phyloP scores from a whole-genome alignment of 257 asterid genomes.

The Prunella vulgaris region DNA sequence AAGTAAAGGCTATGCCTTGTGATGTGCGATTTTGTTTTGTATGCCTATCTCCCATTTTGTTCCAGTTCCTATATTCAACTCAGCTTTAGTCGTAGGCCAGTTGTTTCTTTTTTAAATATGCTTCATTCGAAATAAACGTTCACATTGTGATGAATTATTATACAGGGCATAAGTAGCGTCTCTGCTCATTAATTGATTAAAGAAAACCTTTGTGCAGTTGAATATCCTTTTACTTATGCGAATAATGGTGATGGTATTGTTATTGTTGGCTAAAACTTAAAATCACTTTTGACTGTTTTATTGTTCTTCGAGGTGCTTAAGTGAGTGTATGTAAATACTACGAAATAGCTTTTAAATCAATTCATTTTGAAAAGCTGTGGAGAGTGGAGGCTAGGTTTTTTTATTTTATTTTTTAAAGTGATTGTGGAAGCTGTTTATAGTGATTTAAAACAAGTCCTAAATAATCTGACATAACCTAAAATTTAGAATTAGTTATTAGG shows the following conservation, averaged over 20 bases:
- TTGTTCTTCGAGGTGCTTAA: too few relatives aligned
- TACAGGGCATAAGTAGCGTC: slow-evolving; percentile 19
- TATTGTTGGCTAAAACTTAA: neutral
- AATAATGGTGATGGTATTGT: neutral
- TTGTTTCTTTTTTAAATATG: slow-evolving; percentile 12
- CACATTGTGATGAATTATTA: slow-evolving; percentile 3
- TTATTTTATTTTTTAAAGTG: too few relatives aligned
- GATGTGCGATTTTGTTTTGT: slow-evolving; percentile 19
- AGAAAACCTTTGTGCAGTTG: neutral
- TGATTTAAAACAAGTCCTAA: too few relatives aligned
- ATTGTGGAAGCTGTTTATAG: too few relatives aligned
- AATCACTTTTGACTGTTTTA: too few relatives aligned
- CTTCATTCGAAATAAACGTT: slow-evolving; percentile 21
- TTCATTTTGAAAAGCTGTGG: too few relatives aligned
- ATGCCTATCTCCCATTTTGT: slow-evolving; percentile 12
- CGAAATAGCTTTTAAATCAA: too few relatives aligned
- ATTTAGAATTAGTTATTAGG: too few relatives aligned
- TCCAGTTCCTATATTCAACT: slow-evolving; percentile 5
- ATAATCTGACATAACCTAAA: too few relatives aligned
- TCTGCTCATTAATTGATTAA: neutral
- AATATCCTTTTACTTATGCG: neutral
- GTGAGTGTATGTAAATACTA: too few relatives aligned
- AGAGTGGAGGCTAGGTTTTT: too few relatives aligned
- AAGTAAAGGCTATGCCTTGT: slow-evolving; percentile 9
- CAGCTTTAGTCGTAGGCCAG: slow-evolving; percentile 14